These are phyloP conservation scores for Solanum hybrid DNA, from an alignment of 305 asterid genomes.

Conservation along the genomic window DNA sequence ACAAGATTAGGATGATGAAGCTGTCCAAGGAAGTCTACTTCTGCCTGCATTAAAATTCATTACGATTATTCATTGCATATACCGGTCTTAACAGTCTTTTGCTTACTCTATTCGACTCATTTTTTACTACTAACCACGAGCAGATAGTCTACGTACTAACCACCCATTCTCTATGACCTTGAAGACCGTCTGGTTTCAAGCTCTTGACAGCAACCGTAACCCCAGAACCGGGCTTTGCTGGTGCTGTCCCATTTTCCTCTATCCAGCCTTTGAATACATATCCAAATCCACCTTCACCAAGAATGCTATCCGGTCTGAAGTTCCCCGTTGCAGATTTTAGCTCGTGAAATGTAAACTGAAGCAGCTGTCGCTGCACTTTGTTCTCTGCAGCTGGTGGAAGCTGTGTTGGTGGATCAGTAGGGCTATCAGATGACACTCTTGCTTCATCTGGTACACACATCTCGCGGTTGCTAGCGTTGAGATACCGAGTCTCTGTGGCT, in stretches of 20 bases:
- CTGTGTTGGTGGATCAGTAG: constrained; percentile 23
- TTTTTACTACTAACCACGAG: constrained; percentile 15
- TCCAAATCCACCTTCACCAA: constrained; percentile 96
- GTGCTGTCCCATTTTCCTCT: constrained; percentile 76
- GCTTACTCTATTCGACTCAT: constrained; percentile 8
- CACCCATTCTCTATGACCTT: constrained; percentile 99
- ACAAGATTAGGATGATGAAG: constrained; percentile 91
- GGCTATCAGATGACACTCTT: constrained; percentile 34
- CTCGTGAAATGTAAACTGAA: constrained; percentile 67
- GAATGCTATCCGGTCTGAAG: constrained; percentile 90
- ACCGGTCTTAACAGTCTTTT: not conserved
- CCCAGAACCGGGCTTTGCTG: constrained; percentile 86
- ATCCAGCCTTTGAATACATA: constrained; percentile 96
- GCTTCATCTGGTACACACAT: constrained; percentile 71
- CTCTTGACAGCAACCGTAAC: constrained; percentile 88
- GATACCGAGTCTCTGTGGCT: constrained; percentile 72
- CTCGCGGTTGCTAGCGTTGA: constrained; percentile 79
- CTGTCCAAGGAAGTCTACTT: constrained; percentile 89
- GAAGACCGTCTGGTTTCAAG: constrained; percentile 84
- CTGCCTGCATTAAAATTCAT: constrained; percentile 62
- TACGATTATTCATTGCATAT: not conserved
- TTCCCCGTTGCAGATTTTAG: constrained; percentile 87
- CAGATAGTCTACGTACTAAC: constrained; percentile 45
- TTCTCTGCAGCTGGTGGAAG: constrained; percentile 12
- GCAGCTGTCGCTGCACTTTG: constrained; percentile 47